Base-by-base conservation (phyloP, 2,329 filamentous ascomycete genomes). In the Coniella lustricola region DNA sequence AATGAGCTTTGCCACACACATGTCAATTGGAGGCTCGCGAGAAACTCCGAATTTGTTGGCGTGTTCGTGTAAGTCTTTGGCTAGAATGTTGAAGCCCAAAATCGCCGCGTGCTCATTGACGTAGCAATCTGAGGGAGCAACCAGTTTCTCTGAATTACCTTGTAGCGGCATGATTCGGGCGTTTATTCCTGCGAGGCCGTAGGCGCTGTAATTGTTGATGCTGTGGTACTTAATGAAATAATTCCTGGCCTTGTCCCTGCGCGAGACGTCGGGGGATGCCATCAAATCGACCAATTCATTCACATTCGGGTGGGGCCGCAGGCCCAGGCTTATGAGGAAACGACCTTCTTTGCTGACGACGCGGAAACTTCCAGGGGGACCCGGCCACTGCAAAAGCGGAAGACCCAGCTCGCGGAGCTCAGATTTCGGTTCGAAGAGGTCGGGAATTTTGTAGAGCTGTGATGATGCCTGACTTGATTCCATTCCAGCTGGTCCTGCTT, bases 161-260 rank as follows among this genome's bases (percentile, higher is more conserved):
- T 90, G 77, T 1, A 94, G 68, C 1, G 90, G 90, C 33, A 97
- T 68, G 52, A 89, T 86, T 2, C 77, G 67, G 52, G 76, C 76
- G 21, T 66, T 71, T 14, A 75, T 75, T 16, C 66, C 63, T 13
- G 70, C 71, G 46, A 85, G 74, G 55, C 82, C 76, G 61, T 81
- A 87, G 2, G 70, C 67, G 1, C 69, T 75, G 63, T 98, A 97
- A 1, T 79, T 78, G 58, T 96, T 88, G 25, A 76, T 76, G 54
- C 87, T 82, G 62, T 91, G 85, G 59, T 91, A 87, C 25, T 79
- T 75, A 48, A 95, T 79, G 63, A 90, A 95, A 64, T 95, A 97
- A 2, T 77, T 76, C 73, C 95, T 80, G 0, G 88, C 79, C 49
- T 79, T 81, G 37, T 80, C 75, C 52, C 90, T 81, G 34, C 89